A percentile compares a stretch with the other conserved stretches of the same genome.
Conservation (phyloP, 139 green algal species). For the Tetradesmus obliquus region DNA sequence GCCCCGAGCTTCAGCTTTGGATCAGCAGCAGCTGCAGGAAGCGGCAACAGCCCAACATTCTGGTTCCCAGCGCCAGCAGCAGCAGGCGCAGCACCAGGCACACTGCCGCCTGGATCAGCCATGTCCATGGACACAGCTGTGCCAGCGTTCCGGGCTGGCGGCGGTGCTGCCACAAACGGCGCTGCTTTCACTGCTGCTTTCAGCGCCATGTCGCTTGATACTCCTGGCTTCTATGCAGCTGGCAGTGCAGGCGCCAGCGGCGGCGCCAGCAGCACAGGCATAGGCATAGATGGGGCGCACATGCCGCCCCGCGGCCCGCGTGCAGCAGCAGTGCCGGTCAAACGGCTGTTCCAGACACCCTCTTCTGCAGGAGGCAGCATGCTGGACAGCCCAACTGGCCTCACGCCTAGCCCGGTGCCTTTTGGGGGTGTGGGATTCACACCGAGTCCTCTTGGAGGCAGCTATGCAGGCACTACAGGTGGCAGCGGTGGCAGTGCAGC, state of each 20-base stretch:
- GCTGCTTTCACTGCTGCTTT: slow-evolving; percentile 18
- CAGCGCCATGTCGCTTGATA: slow-evolving; percentile 36
- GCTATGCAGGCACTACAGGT: background rate
- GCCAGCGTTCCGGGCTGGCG: slow-evolving; percentile 1
- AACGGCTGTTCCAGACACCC: slow-evolving; percentile 41
- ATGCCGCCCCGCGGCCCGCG: background rate
- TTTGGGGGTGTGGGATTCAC: background rate
- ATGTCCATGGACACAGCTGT: slow-evolving; percentile 23
- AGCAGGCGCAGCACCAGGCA: slow-evolving; percentile 11
- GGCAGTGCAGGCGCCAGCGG: background rate
- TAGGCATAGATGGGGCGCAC: background rate
- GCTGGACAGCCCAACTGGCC: background rate
- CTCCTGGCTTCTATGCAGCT: slow-evolving; percentile 12
- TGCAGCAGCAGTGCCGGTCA: background rate
- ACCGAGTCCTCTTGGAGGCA: background rate
- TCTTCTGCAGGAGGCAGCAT: slow-evolving; percentile 23
- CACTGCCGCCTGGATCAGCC: slow-evolving; percentile 15
- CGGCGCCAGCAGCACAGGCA: background rate
- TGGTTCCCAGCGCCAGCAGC: background rate
- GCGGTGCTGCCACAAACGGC: background rate
- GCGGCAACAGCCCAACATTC: background rate
- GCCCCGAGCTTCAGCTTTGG: background rate
- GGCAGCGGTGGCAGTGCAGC: background rate
- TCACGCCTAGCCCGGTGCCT: background rate
- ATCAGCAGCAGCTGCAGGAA: slow-evolving; percentile 15